These are phyloP conservation scores for Calonectria henricotiae DNA, from an alignment of 2,329 filamentous ascomycete genomes.

Conservation along the genomic window DNA sequence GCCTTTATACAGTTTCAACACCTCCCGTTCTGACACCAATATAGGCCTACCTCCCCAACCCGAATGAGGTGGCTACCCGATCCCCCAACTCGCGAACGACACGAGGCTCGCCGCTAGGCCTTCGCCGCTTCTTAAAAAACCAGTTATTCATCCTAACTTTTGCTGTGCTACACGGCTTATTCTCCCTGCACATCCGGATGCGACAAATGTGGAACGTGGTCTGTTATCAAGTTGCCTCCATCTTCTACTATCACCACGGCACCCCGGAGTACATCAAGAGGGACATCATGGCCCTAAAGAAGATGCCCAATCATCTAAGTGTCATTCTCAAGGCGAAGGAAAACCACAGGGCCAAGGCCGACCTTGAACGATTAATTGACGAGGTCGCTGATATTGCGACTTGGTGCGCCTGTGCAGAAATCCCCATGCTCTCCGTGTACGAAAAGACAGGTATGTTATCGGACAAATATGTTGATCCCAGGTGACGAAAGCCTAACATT, in stretches of 20 bases:
- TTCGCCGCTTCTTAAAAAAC: conserved; percentile 74
- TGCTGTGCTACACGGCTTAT: conserved; percentile 82
- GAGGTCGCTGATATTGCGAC: conserved; percentile 93
- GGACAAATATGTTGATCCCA: neutral
- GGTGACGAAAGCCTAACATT: conserved; percentile 34
- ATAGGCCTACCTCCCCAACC: conserved; percentile 58
- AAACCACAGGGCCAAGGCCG: conserved; percentile 79
- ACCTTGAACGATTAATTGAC: conserved; percentile 87
- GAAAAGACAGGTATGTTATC: conserved; percentile 83
- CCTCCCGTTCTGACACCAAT: conserved; percentile 18
- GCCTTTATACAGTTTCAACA: neutral
- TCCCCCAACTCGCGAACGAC: conserved; percentile 47
- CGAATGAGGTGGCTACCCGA: conserved; percentile 54
- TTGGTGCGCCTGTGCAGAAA: conserved; percentile 93
- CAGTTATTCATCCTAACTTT: conserved; percentile 80
- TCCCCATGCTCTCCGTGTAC: conserved; percentile 90
- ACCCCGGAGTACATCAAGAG: conserved; percentile 93
- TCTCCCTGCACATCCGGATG: conserved; percentile 89
- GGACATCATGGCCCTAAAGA: conserved; percentile 83
- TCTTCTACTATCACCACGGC: conserved; percentile 95
- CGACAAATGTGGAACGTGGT: conserved; percentile 86
- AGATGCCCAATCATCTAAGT: conserved; percentile 89
- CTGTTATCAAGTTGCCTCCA: conserved; percentile 82
- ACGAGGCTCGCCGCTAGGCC: conserved; percentile 65
- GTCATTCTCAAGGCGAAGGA: conserved; percentile 85